Evolutionary conservation across 1,139 yeast species (phyloP).

Genomic region (Blastobotrys proliferans): DNA sequence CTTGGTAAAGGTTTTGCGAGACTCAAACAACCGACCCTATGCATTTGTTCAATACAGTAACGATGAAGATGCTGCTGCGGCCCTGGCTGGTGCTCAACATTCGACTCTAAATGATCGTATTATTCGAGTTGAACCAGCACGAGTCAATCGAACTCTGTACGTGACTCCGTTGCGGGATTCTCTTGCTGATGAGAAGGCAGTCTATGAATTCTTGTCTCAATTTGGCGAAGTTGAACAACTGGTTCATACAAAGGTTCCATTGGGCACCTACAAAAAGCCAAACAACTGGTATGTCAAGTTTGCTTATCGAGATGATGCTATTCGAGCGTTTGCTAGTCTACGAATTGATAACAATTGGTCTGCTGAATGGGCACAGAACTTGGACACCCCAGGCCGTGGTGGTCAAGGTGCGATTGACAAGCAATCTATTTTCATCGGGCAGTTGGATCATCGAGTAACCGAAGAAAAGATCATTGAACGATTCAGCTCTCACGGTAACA

Average conservation of each 20-base stretch:
- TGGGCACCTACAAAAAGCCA: constrained; percentile 20
- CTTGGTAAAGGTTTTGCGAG: constrained; percentile 82
- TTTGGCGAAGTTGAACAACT: constrained; percentile 77
- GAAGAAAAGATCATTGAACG: constrained; percentile 53
- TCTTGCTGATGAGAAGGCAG: constrained; percentile 30
- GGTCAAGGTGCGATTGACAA: constrained; percentile 51
- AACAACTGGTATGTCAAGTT: constrained; percentile 76
- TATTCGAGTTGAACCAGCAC: constrained; percentile 85
- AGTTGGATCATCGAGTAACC: constrained; percentile 52
- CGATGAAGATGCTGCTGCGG: constrained; percentile 66
- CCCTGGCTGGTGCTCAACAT: constrained; percentile 67
- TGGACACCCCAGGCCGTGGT: constrained; percentile 32
- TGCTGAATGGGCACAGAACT: constrained; percentile 84
- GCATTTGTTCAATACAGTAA: constrained; percentile 85
- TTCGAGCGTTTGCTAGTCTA: constrained; percentile 63
- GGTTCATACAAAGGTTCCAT: constrained; percentile 27
- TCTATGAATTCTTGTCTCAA: constrained; percentile 41
- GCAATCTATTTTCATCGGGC: constrained; percentile 73
- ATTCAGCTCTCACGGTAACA: constrained; percentile 63
- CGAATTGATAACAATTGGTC: constrained; percentile 36
- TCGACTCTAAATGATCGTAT: constrained; percentile 66
- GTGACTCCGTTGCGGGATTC: constrained; percentile 22
- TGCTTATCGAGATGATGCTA: constrained; percentile 86
- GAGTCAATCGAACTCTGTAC: constrained; percentile 81
- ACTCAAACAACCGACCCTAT: constrained; percentile 79